Percentiles rank a stretch among this genome's conserved stretches.
These are phyloP conservation scores for Saprolegnia diclina DNA, from an alignment of 352 stramenopile species.

Conservation along the genomic window DNA sequence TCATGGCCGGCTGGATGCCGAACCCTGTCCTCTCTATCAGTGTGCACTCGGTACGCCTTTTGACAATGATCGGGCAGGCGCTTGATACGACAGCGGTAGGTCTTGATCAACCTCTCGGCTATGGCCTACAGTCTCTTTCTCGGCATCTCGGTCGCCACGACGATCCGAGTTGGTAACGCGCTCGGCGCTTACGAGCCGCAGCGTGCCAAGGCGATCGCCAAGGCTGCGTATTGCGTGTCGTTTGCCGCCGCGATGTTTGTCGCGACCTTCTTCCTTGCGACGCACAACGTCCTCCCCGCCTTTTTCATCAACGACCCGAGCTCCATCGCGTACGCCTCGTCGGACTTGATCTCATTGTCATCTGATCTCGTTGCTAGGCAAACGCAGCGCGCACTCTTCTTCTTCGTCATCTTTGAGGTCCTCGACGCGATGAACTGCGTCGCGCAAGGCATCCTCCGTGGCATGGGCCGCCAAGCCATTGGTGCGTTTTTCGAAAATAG, in stretches of 20 bases:
- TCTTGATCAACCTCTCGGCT: constrained; percentile 58
- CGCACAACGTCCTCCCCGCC: constrained; percentile 45
- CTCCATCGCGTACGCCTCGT: constrained; percentile 32
- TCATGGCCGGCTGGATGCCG: constrained; percentile 52
- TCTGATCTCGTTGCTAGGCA: constrained; percentile 20
- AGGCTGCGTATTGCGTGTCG: constrained; percentile 36
- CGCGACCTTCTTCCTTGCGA: constrained; percentile 25
- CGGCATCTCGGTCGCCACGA: constrained; percentile 46
- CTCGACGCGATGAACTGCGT: constrained; percentile 48
- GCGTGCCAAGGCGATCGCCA: constrained; percentile 45
- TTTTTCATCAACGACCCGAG: constrained; percentile 71
- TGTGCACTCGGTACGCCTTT: constrained; percentile 67
- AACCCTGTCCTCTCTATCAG: constrained; percentile 61
- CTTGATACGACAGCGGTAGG: constrained; percentile 18
- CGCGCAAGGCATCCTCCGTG: constrained; percentile 60
- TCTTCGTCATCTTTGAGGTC: constrained; percentile 39
- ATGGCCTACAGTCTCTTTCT: constrained; percentile 58
- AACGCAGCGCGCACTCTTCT: constrained; percentile 30
- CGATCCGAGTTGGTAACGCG: constrained; percentile 59
- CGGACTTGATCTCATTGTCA: constrained; percentile 14
- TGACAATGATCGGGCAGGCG: constrained; percentile 28
- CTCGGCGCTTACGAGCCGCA: constrained; percentile 43
- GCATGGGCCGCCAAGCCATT: constrained; percentile 53
- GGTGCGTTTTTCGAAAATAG: constrained; percentile 30
- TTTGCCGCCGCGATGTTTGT: constrained; percentile 34